phyloP scores from a whole-genome alignment of 2,329 filamentous ascomycete species.

The Alternaria consortialis region DNA sequence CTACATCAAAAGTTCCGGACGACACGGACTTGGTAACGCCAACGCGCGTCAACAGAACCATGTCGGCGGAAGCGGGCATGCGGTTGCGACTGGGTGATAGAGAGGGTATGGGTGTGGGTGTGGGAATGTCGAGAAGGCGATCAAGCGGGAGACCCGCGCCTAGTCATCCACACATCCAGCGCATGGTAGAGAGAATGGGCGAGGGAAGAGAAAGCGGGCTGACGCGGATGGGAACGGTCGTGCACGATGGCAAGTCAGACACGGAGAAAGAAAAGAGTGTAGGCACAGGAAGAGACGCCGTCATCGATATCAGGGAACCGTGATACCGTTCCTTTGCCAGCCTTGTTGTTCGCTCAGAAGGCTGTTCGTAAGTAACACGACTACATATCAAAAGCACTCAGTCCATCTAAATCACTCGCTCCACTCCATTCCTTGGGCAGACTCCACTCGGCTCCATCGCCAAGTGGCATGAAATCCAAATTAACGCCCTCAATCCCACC shows the following conservation, averaged over 20 bases:
- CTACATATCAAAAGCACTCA: constrained; percentile 25
- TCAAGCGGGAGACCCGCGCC: constrained; percentile 23
- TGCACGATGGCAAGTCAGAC: constrained; percentile 7
- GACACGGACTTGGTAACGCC: constrained; percentile 17
- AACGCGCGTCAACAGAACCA: constrained; percentile 28
- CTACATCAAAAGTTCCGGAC: constrained; percentile 6
- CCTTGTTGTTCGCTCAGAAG: too few relatives aligned
- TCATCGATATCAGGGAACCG: constrained; percentile 30
- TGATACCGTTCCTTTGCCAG: background rate
- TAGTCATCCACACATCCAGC: constrained; percentile 42
- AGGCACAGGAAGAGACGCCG: constrained; percentile 29
- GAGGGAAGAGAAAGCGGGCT: constrained; percentile 40
- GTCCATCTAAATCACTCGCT: constrained; percentile 43
- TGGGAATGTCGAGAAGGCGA: constrained; percentile 8
- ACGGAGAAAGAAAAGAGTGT: constrained; percentile 5
- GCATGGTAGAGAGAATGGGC: constrained; percentile 39
- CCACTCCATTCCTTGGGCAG: constrained; percentile 17
- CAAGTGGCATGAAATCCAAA: constrained; percentile 44
- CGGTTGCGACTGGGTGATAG: constrained; percentile 8
- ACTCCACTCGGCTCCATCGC: constrained; percentile 30
- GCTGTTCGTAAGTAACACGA: background rate
- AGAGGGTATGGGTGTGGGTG: background rate
- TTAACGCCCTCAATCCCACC: constrained; percentile 26
- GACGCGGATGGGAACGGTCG: constrained; percentile 32
- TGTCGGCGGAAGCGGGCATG: constrained; percentile 44